Percentiles rank a stretch among this genome's conserved stretches.
These are phyloP conservation scores for Nigrospora sphaerica DNA, from an alignment of 2,329 filamentous ascomycete species.

Conservation along the genomic window DNA sequence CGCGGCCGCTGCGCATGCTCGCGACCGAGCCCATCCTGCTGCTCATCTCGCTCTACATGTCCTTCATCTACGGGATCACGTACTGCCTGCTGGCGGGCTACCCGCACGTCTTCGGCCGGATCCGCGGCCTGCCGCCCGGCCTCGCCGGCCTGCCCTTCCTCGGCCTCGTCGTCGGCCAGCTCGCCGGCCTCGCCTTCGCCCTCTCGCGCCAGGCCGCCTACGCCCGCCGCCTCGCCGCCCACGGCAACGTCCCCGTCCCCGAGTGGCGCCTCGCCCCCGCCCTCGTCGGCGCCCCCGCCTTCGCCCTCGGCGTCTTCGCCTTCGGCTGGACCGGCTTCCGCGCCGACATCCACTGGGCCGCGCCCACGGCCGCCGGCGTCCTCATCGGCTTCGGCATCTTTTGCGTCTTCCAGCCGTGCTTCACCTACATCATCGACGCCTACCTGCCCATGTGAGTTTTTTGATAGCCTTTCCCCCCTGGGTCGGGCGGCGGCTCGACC, in stretches of 20 bases:
- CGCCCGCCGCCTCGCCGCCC: background rate
- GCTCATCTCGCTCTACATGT: slow-evolving; percentile 1
- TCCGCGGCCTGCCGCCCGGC: background rate
- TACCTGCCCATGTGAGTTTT: background rate
- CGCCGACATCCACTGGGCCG: background rate
- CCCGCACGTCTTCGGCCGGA: slow-evolving; percentile 1
- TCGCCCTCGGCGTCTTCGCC: background rate
- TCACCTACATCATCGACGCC: slow-evolving; percentile 1
- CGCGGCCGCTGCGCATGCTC: slow-evolving; percentile 1
- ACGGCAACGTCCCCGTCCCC: background rate
- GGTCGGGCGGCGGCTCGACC: too few relatives aligned
- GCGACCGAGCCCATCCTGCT: slow-evolving; percentile 2
- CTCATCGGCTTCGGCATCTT: background rate
- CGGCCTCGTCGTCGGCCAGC: background rate
- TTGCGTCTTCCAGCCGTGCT: background rate
- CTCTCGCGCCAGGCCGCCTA: background rate
- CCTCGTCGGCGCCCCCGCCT: background rate
- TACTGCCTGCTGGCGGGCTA: slow-evolving; percentile 1
- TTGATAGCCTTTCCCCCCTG: background rate
- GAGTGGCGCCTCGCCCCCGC: background rate
- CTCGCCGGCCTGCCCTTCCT: background rate
- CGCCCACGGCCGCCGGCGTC: background rate
- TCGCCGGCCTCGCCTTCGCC: background rate
- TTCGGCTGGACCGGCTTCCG: background rate
- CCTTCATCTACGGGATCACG: background rate